Evolutionary conservation across 768 basidiomycete genomes (phyloP).

Genomic region (Hydnomerulius pinastri): DNA sequence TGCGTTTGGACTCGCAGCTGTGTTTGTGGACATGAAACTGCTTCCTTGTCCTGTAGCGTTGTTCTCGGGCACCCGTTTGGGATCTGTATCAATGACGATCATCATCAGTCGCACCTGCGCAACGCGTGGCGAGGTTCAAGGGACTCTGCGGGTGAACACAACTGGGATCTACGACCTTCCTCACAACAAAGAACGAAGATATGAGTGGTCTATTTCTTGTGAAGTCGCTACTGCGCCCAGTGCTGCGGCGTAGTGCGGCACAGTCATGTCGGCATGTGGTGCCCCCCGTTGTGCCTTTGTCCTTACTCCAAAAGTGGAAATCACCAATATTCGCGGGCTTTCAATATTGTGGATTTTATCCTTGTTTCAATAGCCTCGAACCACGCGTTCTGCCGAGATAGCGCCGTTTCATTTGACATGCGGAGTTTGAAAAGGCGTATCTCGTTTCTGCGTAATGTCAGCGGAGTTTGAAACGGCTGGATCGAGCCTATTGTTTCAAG

Average conservation of each 20-base stretch:
- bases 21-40: conserved; percentile 8
- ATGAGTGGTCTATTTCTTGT: background rate
- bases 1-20: background rate
- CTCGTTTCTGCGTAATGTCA: too few relatives aligned
- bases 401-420: too few relatives aligned
- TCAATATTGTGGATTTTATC: too few relatives aligned
- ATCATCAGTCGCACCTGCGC: background rate
- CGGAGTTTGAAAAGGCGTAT: too few relatives aligned
- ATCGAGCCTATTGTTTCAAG: too few relatives aligned
- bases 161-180: background rate
- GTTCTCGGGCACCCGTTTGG: background rate
- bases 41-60: background rate
- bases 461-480: too few relatives aligned
- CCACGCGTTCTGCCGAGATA: too few relatives aligned
- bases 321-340: background rate
- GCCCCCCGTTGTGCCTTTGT: too few relatives aligned
- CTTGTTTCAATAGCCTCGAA: too few relatives aligned
- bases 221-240: background rate
- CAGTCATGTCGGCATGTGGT: too few relatives aligned
- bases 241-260: background rate
- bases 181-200: background rate
- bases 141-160: background rate
- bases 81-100: background rate
- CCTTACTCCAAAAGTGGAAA: too few relatives aligned
- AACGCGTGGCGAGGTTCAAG: background rate